phyloP scores from a whole-genome alignment of 2,329 filamentous ascomycete species.

The Fulvia fulva region DNA sequence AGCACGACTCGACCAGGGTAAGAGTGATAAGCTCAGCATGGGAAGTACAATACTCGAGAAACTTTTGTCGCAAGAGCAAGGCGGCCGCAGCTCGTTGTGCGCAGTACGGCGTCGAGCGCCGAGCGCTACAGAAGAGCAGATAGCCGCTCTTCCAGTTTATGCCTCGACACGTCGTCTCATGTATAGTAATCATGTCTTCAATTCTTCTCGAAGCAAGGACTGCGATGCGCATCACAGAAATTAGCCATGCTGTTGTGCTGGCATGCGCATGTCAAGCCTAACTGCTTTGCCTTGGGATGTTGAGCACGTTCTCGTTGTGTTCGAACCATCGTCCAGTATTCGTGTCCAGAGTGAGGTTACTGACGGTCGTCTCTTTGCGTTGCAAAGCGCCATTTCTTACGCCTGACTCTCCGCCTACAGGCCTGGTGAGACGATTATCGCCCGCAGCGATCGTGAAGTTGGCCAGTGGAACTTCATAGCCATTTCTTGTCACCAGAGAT shows the following conservation, averaged over 20 bases:
- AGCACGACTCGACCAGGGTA: neutral
- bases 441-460: slow-evolving; percentile 63
- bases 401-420: slow-evolving; percentile 41
- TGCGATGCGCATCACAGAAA: too few relatives aligned
- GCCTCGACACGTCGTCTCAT: too few relatives aligned
- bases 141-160: neutral
- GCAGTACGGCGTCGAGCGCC: neutral
- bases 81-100: neutral
- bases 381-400: slow-evolving; percentile 55
- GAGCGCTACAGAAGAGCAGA: neutral
- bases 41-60: neutral
- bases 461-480: slow-evolving; percentile 60
- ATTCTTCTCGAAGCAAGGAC: too few relatives aligned
- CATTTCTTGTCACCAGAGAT: slow-evolving; percentile 55
- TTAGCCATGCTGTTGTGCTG: neutral
- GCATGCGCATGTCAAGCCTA: neutral
- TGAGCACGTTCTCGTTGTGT: slow-evolving; percentile 2
- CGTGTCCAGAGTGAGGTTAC: slow-evolving; percentile 26
- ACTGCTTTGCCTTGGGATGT: neutral
- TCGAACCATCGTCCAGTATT: slow-evolving; percentile 21
- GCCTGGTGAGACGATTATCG: slow-evolving; percentile 53
- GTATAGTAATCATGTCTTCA: too few relatives aligned
- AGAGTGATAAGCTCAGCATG: neutral
- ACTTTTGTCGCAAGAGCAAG: neutral
- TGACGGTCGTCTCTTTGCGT: slow-evolving; percentile 33